Evolutionary conservation across 352 stramenopile genomes (phyloP).

Genomic region (Phytophthora macrochlamydospora): DNA sequence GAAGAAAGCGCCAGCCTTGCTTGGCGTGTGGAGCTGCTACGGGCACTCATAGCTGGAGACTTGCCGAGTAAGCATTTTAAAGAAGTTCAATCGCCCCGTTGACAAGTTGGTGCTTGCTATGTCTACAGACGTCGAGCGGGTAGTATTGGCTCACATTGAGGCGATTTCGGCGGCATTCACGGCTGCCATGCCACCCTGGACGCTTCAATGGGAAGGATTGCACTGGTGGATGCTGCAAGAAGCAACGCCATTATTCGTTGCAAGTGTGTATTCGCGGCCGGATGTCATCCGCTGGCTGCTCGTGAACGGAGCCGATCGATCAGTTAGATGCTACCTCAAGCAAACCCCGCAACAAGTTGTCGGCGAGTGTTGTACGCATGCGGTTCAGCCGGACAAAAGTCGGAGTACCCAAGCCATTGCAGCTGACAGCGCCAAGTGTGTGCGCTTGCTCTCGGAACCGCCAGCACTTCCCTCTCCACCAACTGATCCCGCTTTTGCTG

Average conservation of each 20-base stretch:
- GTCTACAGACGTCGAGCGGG: constrained; percentile 36
- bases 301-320: constrained; percentile 57
- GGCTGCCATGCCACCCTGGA: constrained; percentile 53
- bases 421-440: constrained; percentile 46
- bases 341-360: constrained; percentile 54
- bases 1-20: constrained; percentile 24
- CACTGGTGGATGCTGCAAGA: constrained; percentile 80
- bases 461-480: constrained; percentile 38
- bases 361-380: constrained; percentile 58
- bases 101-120: neutral
- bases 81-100: neutral
- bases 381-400: constrained; percentile 13
- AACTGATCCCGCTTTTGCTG: constrained; percentile 36
- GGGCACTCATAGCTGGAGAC: constrained; percentile 35
- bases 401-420: constrained; percentile 16
- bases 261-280: constrained; percentile 61
- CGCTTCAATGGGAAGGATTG: constrained; percentile 70
- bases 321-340: constrained; percentile 54
- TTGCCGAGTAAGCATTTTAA: constrained; percentile 22
- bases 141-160: constrained; percentile 52
- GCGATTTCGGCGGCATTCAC: constrained; percentile 60
- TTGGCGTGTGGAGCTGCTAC: constrained; percentile 32
- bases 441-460: constrained; percentile 40
- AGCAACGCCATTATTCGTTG: constrained; percentile 70
- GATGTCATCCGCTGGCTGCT: constrained; percentile 63